Evolutionary conservation across 176 grass and related monocot species (phyloP), one percentile per base, ranked within the genome.

Genomic region (Triticum timopheevii): DNA sequence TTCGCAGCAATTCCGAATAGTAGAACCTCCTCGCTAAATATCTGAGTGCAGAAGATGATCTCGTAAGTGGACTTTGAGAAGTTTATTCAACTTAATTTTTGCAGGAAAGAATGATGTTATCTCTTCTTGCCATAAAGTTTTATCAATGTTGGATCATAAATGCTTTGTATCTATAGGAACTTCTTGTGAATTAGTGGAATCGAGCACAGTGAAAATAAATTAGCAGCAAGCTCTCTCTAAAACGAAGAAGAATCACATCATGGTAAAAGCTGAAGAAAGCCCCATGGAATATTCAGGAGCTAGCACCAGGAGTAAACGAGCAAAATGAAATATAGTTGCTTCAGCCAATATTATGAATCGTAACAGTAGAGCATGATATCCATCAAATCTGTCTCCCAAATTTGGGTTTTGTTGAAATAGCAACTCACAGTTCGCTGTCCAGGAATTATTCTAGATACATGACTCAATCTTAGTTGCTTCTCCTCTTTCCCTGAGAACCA

Each of bases 401-500:
- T 3, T 17, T 6, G 52, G 13, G 10, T 19, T 68, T 69, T 69
- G 13, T 13, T 70, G 22, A 70, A 87, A 80, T 23, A 54, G 23
- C 54, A 80, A 85, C 91, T 95, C 80, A 95, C 93, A 54, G 93
- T 95, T 90, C 93, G 86, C 73, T 95, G 93, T 84, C 93, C 93
- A 74, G 93, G 93, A 84, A 95, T 95, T 87, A 95, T 95, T 91
- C 93, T 95, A 63, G 93, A 95, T 39, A 95, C 93, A 89, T 95
- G 93, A 61, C 91, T 95, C 88, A 95, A 87, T 71, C 90, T 95
- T 80, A 95, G 88, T 65, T 93, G 91, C 61, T 95, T 95, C 85
- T 95, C 91, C 79, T 95, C 93, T 93, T 95, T 95, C 15, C 93
- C 93, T 24, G 93, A 95, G 85, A 95, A 93, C 93, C 93, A 95